Evolutionary conservation across 2,329 filamentous ascomycete genomes (phyloP).

Genomic region (Cercospora zeina): DNA sequence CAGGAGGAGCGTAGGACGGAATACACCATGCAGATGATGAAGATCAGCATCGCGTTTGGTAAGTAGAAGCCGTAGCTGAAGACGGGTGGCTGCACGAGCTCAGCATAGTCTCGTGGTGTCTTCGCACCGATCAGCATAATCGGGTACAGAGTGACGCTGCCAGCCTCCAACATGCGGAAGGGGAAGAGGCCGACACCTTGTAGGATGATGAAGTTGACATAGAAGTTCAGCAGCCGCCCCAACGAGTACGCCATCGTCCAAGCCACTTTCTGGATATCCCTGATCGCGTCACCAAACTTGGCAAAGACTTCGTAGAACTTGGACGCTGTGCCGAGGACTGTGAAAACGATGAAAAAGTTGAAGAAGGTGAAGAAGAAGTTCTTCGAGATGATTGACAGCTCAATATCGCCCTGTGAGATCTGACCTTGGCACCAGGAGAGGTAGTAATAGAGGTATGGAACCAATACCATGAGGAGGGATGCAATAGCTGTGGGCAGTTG

Average conservation of each 20-base stretch:
- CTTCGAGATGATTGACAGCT: slow-evolving; percentile 92
- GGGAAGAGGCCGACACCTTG: slow-evolving; percentile 93
- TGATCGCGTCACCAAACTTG: slow-evolving; percentile 68
- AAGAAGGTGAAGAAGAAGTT: slow-evolving; percentile 99
- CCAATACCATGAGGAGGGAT: slow-evolving; percentile 82
- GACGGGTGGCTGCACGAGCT: slow-evolving; percentile 75
- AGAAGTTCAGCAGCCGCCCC: slow-evolving; percentile 75
- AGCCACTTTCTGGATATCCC: slow-evolving; percentile 77
- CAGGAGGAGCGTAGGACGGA: slow-evolving; percentile 79
- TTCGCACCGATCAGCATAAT: slow-evolving; percentile 74
- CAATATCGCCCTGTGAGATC: slow-evolving; percentile 91
- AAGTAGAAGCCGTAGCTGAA: slow-evolving; percentile 98
- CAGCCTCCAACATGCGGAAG: slow-evolving; percentile 86
- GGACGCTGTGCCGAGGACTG: slow-evolving; percentile 77
- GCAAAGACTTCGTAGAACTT: slow-evolving; percentile 63
- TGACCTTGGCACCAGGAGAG: slow-evolving; percentile 89
- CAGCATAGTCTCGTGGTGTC: slow-evolving; percentile 85
- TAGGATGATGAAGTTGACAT: slow-evolving; percentile 89
- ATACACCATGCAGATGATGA: slow-evolving; percentile 95
- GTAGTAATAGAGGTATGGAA: slow-evolving; percentile 93
- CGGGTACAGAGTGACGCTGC: slow-evolving; percentile 79
- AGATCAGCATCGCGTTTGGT: slow-evolving; percentile 85
- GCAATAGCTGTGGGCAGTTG: slow-evolving; percentile 82
- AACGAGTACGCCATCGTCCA: slow-evolving; percentile 73
- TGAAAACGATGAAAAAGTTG: slow-evolving; percentile 96